Evolutionary conservation across 495 filamentous ascomycete species (phyloP), one percentile per base, ranked within the genome.

Genomic region (Lophium mytilinum): DNA sequence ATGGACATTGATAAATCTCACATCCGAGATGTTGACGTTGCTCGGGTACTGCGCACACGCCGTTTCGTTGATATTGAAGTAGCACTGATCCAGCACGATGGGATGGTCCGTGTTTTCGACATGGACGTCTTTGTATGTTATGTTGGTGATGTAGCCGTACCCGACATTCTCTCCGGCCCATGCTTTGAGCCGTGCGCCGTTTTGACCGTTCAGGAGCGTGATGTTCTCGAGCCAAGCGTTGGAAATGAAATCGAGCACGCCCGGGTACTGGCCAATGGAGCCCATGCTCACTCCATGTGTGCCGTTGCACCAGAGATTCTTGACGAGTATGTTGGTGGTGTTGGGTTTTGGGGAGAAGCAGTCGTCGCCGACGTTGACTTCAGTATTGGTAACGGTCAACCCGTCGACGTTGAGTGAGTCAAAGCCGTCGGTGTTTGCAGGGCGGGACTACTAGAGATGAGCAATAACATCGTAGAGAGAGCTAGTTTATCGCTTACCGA

Each of bases 311-410:
- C 74, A 72, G 17, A 89, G 66, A 55, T 84, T 84, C 67, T 88
- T 83, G 15, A 88, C 79, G 6, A 89, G 71, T 52, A 89, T 82
- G 52, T 88, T 75, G n/a, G 83, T 87, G 66, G 77, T 83, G 67
- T 88, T 88, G 1, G 85, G 85, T 68, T 89, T 88, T 76, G 88
- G 87, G 10, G 82, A 82, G n/a, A 88, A 84, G 57, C 84, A 88
- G 64, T 88, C 82, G 60, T 89, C 84, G 21, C 82, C 82, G 52
- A 88, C 88, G 62, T 83, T 75, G 52, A 89, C 78, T 15, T 78
- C 72, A 1, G 80, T 84, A 66, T 89, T 79, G 62, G 87, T 84
- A 41, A 88, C 86, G 1, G 82, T 78, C 51, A 85, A 78, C 37
- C 80, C 80, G 0, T 69, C 67, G 9, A 78, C 82, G 10, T 83